These are phyloP conservation scores for Botrytis fragariae DNA, from an alignment of 2,329 filamentous ascomycete genomes.

Conservation along the genomic window DNA sequence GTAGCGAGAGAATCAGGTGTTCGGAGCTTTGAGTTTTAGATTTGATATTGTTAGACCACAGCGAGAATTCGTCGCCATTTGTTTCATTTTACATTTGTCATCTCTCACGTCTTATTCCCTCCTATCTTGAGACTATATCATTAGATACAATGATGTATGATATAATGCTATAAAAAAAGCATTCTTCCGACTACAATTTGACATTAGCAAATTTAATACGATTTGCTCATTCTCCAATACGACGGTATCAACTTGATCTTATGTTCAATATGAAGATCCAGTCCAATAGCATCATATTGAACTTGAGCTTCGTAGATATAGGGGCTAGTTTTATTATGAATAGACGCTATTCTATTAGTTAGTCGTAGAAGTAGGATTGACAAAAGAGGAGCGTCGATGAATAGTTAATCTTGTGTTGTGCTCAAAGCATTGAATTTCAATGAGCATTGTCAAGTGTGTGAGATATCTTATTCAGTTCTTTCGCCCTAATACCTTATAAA, in stretches of 20 bases:
- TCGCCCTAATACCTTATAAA: not conserved
- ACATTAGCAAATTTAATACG: fast-evolving
- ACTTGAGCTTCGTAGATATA: not conserved
- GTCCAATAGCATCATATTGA: not conserved
- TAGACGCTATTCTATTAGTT: fast-evolving
- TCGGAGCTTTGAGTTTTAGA: not conserved
- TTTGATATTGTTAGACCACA: not conserved
- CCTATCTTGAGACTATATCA: not conserved
- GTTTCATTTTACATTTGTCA: not conserved
- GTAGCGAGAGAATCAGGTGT: fast-evolving
- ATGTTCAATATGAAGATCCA: not conserved
- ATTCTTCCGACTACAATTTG: fast-evolving
- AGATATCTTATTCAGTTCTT: not conserved
- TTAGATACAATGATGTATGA: not conserved
- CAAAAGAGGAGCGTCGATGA: not conserved
- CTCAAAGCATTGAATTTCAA: not conserved
- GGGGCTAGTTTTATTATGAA: not conserved
- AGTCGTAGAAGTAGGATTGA: fast-evolving
- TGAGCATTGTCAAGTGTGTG: not conserved
- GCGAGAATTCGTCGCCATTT: not conserved
- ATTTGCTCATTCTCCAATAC: not conserved
- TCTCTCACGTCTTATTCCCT: fast-evolving
- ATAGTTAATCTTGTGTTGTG: not conserved
- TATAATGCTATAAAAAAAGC: fast-evolving
- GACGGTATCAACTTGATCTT: not conserved